Evolutionary conservation across 345 rosid species (phyloP).

Genomic region (Eucalyptus polyanthemos): DNA sequence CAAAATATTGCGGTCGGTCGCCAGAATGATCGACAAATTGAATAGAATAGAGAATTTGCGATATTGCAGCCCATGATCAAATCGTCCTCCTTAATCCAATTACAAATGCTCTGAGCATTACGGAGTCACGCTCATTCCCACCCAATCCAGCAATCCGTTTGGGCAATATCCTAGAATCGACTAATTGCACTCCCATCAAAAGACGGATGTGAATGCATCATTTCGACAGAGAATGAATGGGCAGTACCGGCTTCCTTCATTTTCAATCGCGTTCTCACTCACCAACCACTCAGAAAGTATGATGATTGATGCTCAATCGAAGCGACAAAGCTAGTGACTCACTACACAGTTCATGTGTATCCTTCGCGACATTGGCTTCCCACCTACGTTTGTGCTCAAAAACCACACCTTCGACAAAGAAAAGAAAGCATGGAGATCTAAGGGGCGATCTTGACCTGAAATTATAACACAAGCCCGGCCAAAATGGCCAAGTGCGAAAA

Average conservation of each 20-base stretch:
- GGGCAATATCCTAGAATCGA: background rate
- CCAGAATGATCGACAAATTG: accelerated
- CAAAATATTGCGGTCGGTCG: accelerated
- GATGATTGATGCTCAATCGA: accelerated
- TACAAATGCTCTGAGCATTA: background rate
- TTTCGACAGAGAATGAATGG: background rate
- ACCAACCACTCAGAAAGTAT: background rate
- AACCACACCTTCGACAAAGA: background rate
- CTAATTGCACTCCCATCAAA: background rate
- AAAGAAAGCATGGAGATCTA: background rate
- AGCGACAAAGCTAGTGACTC: background rate
- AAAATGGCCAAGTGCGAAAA: background rate
- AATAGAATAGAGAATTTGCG: background rate
- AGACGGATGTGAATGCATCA: background rate
- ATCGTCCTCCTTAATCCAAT: background rate
- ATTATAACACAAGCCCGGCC: background rate
- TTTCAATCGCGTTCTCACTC: background rate
- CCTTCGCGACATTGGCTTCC: accelerated
- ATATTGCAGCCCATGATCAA: background rate
- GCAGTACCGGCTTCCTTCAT: accelerated
- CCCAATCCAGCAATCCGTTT: accelerated
- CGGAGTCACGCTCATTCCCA: accelerated
- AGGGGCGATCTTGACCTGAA: background rate
- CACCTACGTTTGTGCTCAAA: accelerated
- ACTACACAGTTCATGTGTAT: accelerated